phyloP scores from a whole-genome alignment of 768 basidiomycete genomes.

The Crassisporium funariophilum region DNA sequence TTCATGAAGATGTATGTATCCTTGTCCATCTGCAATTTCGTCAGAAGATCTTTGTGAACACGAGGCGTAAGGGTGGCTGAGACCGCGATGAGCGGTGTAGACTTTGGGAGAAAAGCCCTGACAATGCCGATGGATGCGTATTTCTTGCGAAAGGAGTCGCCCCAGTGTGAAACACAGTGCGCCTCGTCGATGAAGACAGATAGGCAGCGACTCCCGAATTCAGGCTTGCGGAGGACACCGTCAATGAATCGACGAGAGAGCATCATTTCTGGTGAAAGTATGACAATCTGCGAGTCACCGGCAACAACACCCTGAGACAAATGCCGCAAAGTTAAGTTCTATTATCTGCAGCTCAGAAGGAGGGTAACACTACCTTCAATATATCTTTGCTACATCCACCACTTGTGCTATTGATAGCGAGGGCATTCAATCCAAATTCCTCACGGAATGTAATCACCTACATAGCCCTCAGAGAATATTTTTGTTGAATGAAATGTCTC shows the following conservation, averaged over 20 bases:
- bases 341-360: too few relatives aligned
- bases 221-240: conserved; percentile 24
- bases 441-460: conserved; percentile 31
- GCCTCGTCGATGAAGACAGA: conserved; percentile 38
- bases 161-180: conserved; percentile 40
- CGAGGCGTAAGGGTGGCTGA: conserved; percentile 32
- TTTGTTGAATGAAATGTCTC: conserved; percentile 8
- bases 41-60: conserved; percentile 26
- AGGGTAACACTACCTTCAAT: conserved; percentile 20
- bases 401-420: conserved; percentile 32
- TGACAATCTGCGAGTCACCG: conserved; percentile 30
- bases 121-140: conserved; percentile 30
- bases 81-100: conserved; percentile 32
- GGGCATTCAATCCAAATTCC: conserved; percentile 31
- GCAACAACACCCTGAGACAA: conserved; percentile 20
- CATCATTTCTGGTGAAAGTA: conserved; percentile 39
- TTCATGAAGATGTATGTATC: conserved; percentile 21
- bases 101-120: conserved; percentile 30
- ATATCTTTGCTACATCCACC: conserved; percentile 26
- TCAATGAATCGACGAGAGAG: conserved; percentile 29
- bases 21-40: conserved; percentile 26
- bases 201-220: conserved; percentile 22
- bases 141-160: conserved; percentile 32
- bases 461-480: background rate
- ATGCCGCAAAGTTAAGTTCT: background rate